These are phyloP conservation scores for Schoenoplectus triqueter DNA, from an alignment of 202 grass and related monocot species.

Conservation along the genomic window DNA sequence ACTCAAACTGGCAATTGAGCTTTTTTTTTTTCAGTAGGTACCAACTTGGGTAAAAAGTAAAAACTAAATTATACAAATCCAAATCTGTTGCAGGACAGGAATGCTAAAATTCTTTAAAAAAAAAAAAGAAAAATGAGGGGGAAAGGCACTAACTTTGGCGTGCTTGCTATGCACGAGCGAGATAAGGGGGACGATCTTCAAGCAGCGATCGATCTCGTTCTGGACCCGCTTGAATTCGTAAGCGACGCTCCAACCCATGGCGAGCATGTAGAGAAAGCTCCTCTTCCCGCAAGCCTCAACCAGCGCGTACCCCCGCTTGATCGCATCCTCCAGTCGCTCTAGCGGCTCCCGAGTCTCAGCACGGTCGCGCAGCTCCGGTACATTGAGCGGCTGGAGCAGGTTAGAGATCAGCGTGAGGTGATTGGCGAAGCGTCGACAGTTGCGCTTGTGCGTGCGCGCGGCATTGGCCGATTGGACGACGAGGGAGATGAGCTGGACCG, in stretches of 20 bases:
- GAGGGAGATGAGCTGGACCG: slow-evolving; percentile 50
- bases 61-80: background rate
- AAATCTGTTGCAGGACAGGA: background rate
- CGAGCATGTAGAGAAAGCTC: slow-evolving; percentile 83
- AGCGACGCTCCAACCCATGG: slow-evolving; percentile 88
- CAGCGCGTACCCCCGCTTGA: slow-evolving; percentile 30
- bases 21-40: background rate
- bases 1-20: background rate
- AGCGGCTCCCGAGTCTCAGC: slow-evolving; percentile 55
- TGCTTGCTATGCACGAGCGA: slow-evolving; percentile 75
- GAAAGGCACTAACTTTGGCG: slow-evolving; percentile 51
- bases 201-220: slow-evolving; percentile 84
- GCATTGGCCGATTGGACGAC: slow-evolving; percentile 48
- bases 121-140: background rate
- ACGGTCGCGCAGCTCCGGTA: slow-evolving; percentile 46
- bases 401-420: slow-evolving; percentile 52
- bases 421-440: slow-evolving; percentile 53
- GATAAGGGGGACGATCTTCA: slow-evolving; percentile 86
- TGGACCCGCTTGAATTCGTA: slow-evolving; percentile 78
- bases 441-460: slow-evolving; percentile 56
- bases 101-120: background rate
- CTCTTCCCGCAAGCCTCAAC: slow-evolving; percentile 46
- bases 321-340: slow-evolving; percentile 45
- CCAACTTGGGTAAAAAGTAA: background rate
- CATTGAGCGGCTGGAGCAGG: slow-evolving; percentile 54